Base-by-base conservation (phyloP, 228 moss, liverwort and hornwort species). In the Sphagnum magellanicum region DNA sequence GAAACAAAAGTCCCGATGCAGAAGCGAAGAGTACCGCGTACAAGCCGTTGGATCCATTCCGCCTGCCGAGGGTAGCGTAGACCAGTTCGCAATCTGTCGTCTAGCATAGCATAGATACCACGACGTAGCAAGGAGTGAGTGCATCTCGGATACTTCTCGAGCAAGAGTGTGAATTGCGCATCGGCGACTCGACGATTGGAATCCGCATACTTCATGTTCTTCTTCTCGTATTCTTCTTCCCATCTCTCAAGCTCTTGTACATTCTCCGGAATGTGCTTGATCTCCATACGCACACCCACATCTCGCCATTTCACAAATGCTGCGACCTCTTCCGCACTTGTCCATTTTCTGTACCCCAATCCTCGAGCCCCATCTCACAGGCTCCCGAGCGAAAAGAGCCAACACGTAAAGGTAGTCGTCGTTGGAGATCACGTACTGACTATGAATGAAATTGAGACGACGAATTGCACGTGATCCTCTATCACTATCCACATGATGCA, bases 381-480 rank as follows among this genome's bases (percentile, higher is more conserved):
- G 82, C 71, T 77, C 71, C 55, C 72, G 0, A 59, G 79, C 59
- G 66, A 79, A 82, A 74, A 82, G 60, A 50, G 75, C 63, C 53
- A 82, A 59, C 16, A 75, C 75, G 17, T 66, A 85, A 11, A 85
- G 50, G 50, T 61, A 79, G 46, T 82, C 75, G 47, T 79, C 81
- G 5, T 79, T 77, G 51, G 63, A 75, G 7, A 86, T 85, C 16
- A 68, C 72, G 59, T 63, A 86, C 53, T 77, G 75, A 49, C 74
- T 64, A 61, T 86, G 81, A 53, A 85, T 81, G 74, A 79, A 77
- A 71, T 77, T 85, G 58, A 82, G 15, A 7, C 77, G 71, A 49
- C 77, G 70, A 6, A 86, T 62, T 9, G 85, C 79, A 51, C 74
- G 67, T 5, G 52, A 61, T 8, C 77, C 79, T 16, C 85, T 65